Conservation (phyloP, 495 filamentous ascomycete genomes). For the Tuber indicum region DNA sequence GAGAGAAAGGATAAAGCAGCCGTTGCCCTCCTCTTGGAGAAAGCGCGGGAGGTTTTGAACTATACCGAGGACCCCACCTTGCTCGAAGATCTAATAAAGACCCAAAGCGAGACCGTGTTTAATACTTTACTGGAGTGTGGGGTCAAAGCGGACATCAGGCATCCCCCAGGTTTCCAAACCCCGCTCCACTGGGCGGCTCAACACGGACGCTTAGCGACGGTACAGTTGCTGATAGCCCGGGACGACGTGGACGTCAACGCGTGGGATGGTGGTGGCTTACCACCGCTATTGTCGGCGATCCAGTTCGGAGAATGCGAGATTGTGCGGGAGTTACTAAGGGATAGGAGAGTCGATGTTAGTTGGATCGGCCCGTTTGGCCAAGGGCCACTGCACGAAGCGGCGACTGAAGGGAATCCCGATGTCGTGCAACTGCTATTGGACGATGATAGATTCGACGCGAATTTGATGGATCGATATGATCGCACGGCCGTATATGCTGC, state of each 20-base stretch:
- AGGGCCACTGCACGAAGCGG: slow-evolving; percentile 5
- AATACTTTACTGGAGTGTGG: neutral
- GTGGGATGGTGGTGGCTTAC: neutral
- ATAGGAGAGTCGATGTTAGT: neutral
- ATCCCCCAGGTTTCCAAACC: neutral
- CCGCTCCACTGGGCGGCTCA: slow-evolving; percentile 20
- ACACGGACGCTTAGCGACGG: neutral
- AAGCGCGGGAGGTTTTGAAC: neutral
- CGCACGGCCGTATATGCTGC: neutral
- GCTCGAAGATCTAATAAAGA: neutral
- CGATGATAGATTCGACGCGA: neutral
- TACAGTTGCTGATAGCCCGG: neutral
- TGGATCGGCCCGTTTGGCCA: neutral
- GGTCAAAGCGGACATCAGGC: neutral
- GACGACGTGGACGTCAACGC: neutral
- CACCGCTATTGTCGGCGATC: neutral
- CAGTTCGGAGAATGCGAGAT: neutral
- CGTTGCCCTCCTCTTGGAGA: neutral
- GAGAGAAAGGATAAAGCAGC: neutral
- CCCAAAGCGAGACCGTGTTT: neutral
- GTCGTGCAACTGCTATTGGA: slow-evolving; percentile 9
- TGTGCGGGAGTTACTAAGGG: neutral
- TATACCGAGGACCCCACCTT: neutral
- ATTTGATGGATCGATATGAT: neutral
- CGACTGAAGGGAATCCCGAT: neutral